Percentiles rank a stretch among this genome's conserved stretches.
These are phyloP conservation scores for Trichoderma orchidacearum DNA, from an alignment of 495 filamentous ascomycete species.

Conservation along the genomic window DNA sequence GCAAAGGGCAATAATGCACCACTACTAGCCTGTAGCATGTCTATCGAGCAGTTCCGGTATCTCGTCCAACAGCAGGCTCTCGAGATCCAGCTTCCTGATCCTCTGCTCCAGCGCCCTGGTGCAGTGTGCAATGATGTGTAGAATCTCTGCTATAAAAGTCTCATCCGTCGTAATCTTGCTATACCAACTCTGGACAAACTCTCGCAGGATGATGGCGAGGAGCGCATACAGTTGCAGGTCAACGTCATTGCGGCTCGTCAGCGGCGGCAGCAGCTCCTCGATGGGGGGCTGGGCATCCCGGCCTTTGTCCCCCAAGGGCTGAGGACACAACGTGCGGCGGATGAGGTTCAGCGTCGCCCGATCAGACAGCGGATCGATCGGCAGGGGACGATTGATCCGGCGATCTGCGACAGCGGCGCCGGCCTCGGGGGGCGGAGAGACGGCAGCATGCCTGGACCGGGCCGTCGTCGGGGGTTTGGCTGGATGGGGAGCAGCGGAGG, in stretches of 20 bases:
- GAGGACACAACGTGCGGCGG: constrained; percentile 34
- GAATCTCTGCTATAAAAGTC: constrained; percentile 69
- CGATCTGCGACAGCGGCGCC: not conserved
- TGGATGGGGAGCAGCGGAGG: not conserved
- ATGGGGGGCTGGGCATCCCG: constrained; percentile 30
- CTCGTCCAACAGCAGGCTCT: constrained; percentile 77
- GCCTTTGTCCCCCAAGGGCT: constrained; percentile 31
- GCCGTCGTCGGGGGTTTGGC: constrained; percentile 3
- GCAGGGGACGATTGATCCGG: constrained; percentile 1
- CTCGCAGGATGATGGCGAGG: constrained; percentile 73
- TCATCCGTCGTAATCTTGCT: constrained; percentile 81
- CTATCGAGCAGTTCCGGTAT: constrained; percentile 67
- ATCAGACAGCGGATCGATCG: constrained; percentile 33
- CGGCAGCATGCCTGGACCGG: not conserved
- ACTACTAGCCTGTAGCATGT: constrained; percentile 57
- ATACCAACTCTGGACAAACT: constrained; percentile 90
- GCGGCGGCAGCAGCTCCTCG: constrained; percentile 72
- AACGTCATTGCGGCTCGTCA: constrained; percentile 85
- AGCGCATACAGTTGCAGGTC: constrained; percentile 88
- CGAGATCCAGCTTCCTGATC: constrained; percentile 66
- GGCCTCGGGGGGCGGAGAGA: not conserved
- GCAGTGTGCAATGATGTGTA: constrained; percentile 80
- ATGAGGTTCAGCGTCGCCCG: constrained; percentile 36
- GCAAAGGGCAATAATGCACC: not conserved
- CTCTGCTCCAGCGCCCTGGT: constrained; percentile 78